phyloP scores from a whole-genome alignment of 805 yeast species.

The Yarrowia sp. region DNA sequence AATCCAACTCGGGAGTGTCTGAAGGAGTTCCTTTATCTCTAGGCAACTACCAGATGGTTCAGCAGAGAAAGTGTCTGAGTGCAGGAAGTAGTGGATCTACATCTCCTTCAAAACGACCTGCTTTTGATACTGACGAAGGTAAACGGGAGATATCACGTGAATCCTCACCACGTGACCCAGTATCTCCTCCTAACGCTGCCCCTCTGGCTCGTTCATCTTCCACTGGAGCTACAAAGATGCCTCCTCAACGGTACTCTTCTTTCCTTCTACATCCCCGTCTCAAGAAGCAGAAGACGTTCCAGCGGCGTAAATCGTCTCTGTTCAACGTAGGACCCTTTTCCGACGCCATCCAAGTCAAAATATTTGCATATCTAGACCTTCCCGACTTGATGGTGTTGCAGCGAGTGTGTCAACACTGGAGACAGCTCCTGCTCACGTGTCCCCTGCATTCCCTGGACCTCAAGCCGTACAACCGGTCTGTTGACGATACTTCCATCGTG shows the following conservation, averaged over 20 bases:
- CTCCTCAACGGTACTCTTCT: conserved; percentile 9
- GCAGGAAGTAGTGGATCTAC: conserved; percentile 6
- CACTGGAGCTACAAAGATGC: neutral
- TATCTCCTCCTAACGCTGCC: neutral
- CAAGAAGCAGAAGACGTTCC: conserved; percentile 18
- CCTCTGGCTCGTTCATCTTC: neutral
- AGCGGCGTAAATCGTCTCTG: conserved; percentile 55
- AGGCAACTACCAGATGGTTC: conserved; percentile 7
- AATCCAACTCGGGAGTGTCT: conserved; percentile 9
- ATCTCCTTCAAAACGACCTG: conserved; percentile 14
- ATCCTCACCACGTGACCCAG: neutral
- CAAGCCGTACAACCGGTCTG: conserved; percentile 58
- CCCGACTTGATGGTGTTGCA: conserved; percentile 61
- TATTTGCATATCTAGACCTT: conserved; percentile 54
- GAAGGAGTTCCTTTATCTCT: neutral
- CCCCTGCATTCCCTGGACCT: conserved; percentile 59
- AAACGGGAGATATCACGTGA: neutral
- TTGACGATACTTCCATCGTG: conserved; percentile 57
- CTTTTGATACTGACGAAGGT: neutral
- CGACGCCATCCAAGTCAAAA: conserved; percentile 54
- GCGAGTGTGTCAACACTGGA: conserved; percentile 63
- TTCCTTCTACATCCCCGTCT: conserved; percentile 27
- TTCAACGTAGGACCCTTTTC: conserved; percentile 59
- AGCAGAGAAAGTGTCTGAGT: neutral
- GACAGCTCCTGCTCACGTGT: conserved; percentile 58